A percentile compares a stretch with the other conserved stretches of the same genome.
Evolutionary conservation across 1,284 basidiomycete genomes (phyloP).

Genomic region (Irpex rosettiformis): DNA sequence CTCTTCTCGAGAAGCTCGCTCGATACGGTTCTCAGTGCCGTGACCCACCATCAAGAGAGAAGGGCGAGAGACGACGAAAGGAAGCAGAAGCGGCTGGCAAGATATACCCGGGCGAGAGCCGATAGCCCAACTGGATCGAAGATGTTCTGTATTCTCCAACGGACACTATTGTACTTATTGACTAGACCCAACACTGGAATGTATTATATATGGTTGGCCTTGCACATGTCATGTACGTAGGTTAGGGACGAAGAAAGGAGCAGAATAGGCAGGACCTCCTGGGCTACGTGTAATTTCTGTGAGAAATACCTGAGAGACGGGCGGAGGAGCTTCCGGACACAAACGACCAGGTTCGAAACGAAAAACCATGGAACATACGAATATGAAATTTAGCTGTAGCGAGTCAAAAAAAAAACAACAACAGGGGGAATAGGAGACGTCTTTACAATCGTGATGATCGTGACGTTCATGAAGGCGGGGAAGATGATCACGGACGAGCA

Average conservation of each 20-base stretch:
- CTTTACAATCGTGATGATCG: conserved; percentile 32
- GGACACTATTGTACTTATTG: conserved; percentile 14
- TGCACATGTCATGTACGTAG: conserved; percentile 19
- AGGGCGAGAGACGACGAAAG: conserved; percentile 67
- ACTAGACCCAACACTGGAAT: conserved; percentile 12
- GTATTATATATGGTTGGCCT: conserved; percentile 15
- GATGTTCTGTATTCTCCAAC: conserved; percentile 6
- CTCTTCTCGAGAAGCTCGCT: conserved; percentile 78
- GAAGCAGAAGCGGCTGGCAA: conserved; percentile 79
- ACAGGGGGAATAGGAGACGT: conserved; percentile 22
- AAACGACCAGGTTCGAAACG: conserved; percentile 4
- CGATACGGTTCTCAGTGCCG: conserved; percentile 62
- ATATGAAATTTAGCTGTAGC: conserved; percentile 17
- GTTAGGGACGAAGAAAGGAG: conserved; percentile 19
- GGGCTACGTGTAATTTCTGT: conserved; percentile 10
- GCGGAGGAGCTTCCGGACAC: conserved; percentile 16
- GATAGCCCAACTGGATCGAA: conserved; percentile 23
- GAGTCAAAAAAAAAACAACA: conserved; percentile 8
- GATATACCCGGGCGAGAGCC: conserved; percentile 62
- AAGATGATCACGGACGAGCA: conserved; percentile 16
- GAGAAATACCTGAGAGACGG: conserved; percentile 11
- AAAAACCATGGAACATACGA: conserved; percentile 15
- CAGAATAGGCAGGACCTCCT: conserved; percentile 13
- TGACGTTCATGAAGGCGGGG: conserved; percentile 33
- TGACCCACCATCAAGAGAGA: conserved; percentile 53